Evolutionary conservation across 345 rosid species (phyloP), one percentile per base, ranked within the genome.

Genomic region (Streptanthus diversifolius): DNA sequence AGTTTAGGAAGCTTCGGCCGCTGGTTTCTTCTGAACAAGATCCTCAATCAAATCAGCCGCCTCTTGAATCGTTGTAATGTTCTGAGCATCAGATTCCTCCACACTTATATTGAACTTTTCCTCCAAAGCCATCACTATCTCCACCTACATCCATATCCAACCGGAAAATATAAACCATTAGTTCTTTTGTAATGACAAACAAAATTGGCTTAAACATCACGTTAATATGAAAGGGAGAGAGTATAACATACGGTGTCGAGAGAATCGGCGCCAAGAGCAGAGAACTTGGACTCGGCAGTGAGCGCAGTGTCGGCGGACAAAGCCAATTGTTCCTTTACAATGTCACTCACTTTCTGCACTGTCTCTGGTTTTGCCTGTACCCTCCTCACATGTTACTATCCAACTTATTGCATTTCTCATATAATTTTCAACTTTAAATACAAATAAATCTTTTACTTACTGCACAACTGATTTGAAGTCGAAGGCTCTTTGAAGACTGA

Each of bases 121-220:
- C 75, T 91, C 96, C 63, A 89, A 85, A 3, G 84, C 85, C 97
- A 91, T 91, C 62, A 91, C 96, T 64, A 91, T 89, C 85, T 89
- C 97, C 83, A 88, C 97, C 97, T 89, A 73, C 74, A 70, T 44
- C 19, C 59, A 67, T 60, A 61, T 27, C 17, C 55, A 37, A 15
- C 51, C 3, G 0, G n/a, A n/a, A n/a, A n/a, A n/a, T n/a, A n/a
- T n/a, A n/a, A n/a, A n/a, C n/a, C n/a, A n/a, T n/a, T n/a, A n/a
- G n/a, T n/a, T n/a, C n/a, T n/a, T n/a, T n/a, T n/a, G 8, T 3
- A 63, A 33, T 24, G 27, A 8, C 37, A 33, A 33, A 33, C 7
- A 0, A 33, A 33, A 33, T 33, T 36, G 18, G 19, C 47, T 39
- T 41, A 29, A 54, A 15, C 37, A 32, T 4, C 40, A 55, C 13